Percentiles rank a stretch among this genome's conserved stretches.
Evolutionary conservation across 2,329 filamentous ascomycete genomes (phyloP).

Genomic region (Talaromyces sp.): DNA sequence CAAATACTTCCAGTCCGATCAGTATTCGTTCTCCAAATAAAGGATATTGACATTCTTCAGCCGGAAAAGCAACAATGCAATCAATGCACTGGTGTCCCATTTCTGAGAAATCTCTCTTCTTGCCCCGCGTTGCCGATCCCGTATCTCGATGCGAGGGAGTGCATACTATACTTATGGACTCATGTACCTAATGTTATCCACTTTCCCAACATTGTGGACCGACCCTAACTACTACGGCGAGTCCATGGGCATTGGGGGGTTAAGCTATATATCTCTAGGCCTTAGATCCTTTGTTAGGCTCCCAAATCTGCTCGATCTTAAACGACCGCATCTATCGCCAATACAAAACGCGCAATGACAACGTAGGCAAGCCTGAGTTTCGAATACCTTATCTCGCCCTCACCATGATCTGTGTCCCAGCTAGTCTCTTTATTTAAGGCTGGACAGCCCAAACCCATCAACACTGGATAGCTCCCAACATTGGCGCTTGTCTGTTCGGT

Average conservation of each 20-base stretch:
- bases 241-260: conserved; percentile 33
- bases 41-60: too few species aligned
- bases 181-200: conserved; percentile 50
- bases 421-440: conserved; percentile 58
- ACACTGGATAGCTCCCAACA: conserved; percentile 57
- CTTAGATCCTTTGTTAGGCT: neutral
- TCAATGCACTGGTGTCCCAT: too few species aligned
- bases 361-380: conserved; percentile 56
- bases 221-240: conserved; percentile 51
- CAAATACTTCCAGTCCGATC: too few species aligned
- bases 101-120: too few species aligned
- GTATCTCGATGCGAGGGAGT: too few species aligned
- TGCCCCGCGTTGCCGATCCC: too few species aligned
- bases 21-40: too few species aligned
- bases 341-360: conserved; percentile 36
- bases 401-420: conserved; percentile 52
- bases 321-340: conserved; percentile 7
- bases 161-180: conserved; percentile 47
- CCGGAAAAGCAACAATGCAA: too few species aligned
- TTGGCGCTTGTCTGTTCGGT: conserved; percentile 53
- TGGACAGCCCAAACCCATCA: conserved; percentile 52
- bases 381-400: conserved; percentile 59
- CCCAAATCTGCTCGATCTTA: neutral
- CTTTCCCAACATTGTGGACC: conserved; percentile 25
- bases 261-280: conserved; percentile 12